phyloP scores from a whole-genome alignment of 768 basidiomycete species.

The Termitomyces sp. region DNA sequence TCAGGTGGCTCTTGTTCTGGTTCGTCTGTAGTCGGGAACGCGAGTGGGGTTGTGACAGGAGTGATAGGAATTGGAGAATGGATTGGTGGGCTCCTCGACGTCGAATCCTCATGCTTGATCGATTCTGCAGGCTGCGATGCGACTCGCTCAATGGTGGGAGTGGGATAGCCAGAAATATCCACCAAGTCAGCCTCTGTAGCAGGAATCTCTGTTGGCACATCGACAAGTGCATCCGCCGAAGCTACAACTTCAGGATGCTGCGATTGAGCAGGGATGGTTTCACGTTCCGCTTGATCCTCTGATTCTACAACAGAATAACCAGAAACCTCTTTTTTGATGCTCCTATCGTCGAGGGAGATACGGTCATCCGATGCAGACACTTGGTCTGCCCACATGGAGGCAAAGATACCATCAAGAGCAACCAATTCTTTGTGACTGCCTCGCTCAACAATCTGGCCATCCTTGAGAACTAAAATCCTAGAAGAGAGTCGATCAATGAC shows the following conservation, averaged over 20 bases:
- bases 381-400: constrained; percentile 89
- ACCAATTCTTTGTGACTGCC: constrained; percentile 80
- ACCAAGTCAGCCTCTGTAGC: background rate
- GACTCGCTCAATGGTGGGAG: constrained; percentile 28
- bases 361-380: constrained; percentile 61
- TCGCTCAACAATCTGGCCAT: constrained; percentile 84
- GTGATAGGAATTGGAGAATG: constrained; percentile 13
- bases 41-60: constrained; percentile 22
- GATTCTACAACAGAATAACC: constrained; percentile 47
- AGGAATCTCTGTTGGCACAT: constrained; percentile 10
- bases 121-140: constrained; percentile 9
- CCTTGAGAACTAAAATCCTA: constrained; percentile 88
- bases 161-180: constrained; percentile 19
- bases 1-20: constrained; percentile 7
- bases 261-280: background rate
- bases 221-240: constrained; percentile 10
- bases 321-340: constrained; percentile 37
- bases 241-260: constrained; percentile 9
- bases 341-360: constrained; percentile 25
- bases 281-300: constrained; percentile 13
- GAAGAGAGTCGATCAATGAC: background rate
- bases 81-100: constrained; percentile 15
- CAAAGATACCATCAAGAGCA: constrained; percentile 68
- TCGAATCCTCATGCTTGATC: constrained; percentile 15
- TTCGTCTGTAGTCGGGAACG: constrained; percentile 35